Evolutionary conservation across 2,329 filamentous ascomycete genomes (phyloP), one percentile per base, ranked within the genome.

Genomic region (Tolypocladium inflatum): DNA sequence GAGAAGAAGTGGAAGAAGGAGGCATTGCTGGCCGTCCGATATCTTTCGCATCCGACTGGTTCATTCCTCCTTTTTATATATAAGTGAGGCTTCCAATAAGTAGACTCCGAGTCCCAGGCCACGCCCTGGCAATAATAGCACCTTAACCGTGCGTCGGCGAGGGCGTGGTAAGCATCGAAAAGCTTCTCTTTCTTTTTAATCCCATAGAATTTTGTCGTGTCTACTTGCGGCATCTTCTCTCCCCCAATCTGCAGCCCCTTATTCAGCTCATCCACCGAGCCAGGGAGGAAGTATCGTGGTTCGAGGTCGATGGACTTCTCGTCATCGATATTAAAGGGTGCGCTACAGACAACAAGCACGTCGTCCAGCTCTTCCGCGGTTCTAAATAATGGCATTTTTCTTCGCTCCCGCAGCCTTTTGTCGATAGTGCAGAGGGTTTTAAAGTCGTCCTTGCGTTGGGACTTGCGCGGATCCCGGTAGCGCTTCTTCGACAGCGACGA

Each of bases 221-320:
- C 35, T 10, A 37, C 9, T 10, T 11, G 35, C 35, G 35, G 35
- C 35, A 37, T 11, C 9, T 37, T 4, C 35, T 37, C 35, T 10
- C 35, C 35, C 35, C 13, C 35, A 13, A 10, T 10, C 35, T 37
- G 35, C 35, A 37, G 35, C 35, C 35, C 35, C 35, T 13, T 2
- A 37, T 37, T 13, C 35, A 37, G 13, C 35, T 37, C 4, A 4
- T 37, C 35, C 35, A 37, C 35, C 11, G 60, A 35, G 26, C 61
- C 58, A 10, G 51, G 58, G 15, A 56, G 54, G 15, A 63, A 62
- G 57, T 50, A 62, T 5, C 60, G 58, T 1, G 54, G 58, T 6
- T 63, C 61, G 15, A 62, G 45, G 33, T 62, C 61, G 4, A 62
- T 57, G 4, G 58, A 57, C 10, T 60, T 55, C n/a, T 63, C 54